phyloP scores from a whole-genome alignment of 2,329 filamentous ascomycete species.

The Epichloe aotearoae region DNA sequence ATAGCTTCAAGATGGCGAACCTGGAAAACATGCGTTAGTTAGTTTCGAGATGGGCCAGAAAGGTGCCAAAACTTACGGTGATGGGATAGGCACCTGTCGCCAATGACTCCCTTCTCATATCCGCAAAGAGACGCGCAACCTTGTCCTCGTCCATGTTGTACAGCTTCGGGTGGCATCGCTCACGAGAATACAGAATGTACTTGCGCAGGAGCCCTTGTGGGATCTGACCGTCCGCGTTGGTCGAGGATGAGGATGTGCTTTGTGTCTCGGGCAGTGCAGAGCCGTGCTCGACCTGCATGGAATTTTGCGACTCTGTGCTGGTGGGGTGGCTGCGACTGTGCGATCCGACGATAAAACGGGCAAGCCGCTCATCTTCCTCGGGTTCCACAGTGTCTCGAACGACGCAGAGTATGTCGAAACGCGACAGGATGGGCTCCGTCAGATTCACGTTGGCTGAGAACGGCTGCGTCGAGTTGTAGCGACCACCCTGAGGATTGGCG shows the following conservation, averaged over 20 bases:
- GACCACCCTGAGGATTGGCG: conserved; percentile 89
- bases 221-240: conserved; percentile 53
- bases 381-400: conserved; percentile 93
- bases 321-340: conserved; percentile 80
- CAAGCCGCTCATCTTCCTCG: conserved; percentile 79
- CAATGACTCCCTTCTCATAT: conserved; percentile 86
- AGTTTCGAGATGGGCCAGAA: conserved; percentile 1
- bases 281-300: conserved; percentile 52
- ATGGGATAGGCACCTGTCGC: conserved; percentile 96
- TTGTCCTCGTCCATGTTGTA: conserved; percentile 99
- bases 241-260: conserved; percentile 4
- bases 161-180: conserved; percentile 79
- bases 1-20: conserved; percentile 96
- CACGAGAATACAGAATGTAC: conserved; percentile 90
- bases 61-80: conserved; percentile 53
- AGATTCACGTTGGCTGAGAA: conserved; percentile 95
- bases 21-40: conserved; percentile 29
- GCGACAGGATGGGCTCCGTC: conserved; percentile 91
- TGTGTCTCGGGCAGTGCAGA: conserved; percentile 30
- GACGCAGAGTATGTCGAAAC: conserved; percentile 95
- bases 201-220: conserved; percentile 84
- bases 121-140: conserved; percentile 81
- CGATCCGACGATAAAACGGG: conserved; percentile 87
- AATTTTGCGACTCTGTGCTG: conserved; percentile 33
- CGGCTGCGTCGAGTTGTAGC: conserved; percentile 91